Percentiles rank a stretch among this genome's conserved stretches.
Conservation (phyloP, 148 eudicot species). For the Fallopia convolvulus region DNA sequence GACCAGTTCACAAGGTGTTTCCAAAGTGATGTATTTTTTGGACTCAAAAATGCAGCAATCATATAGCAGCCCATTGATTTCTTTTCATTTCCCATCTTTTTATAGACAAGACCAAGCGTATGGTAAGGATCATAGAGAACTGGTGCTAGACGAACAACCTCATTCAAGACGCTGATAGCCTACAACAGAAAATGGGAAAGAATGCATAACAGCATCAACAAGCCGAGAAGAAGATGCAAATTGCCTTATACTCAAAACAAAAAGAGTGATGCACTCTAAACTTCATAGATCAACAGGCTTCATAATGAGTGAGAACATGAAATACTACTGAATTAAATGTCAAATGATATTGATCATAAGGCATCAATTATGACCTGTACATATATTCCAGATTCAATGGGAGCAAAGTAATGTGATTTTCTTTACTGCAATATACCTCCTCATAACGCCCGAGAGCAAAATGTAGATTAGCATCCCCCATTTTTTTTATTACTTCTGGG, state of each 20-base stretch:
- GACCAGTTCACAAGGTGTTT: constrained; percentile 58
- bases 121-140: constrained; percentile 76
- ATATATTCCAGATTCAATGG: not conserved
- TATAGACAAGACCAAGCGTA: constrained; percentile 61
- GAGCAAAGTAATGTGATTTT: not conserved
- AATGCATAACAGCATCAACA: constrained; percentile 9
- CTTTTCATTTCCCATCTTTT: constrained; percentile 49
- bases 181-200: constrained; percentile 19
- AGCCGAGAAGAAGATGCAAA: not conserved
- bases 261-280: not conserved
- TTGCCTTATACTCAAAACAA: not conserved
- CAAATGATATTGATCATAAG: not conserved
- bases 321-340: not conserved
- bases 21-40: constrained; percentile 75
- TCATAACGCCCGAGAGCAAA: constrained; percentile 72
- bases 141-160: constrained; percentile 70
- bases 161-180: constrained; percentile 58
- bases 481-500: constrained; percentile 62
- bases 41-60: constrained; percentile 80
- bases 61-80: constrained; percentile 54
- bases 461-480: constrained; percentile 84
- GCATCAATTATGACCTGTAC: not conserved
- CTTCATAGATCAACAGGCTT: not conserved
- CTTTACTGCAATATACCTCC: constrained; percentile 40
- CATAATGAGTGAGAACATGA: not conserved